These are phyloP conservation scores for Alternaria longipes DNA, from an alignment of 2,329 filamentous ascomycete genomes.

Conservation along the genomic window DNA sequence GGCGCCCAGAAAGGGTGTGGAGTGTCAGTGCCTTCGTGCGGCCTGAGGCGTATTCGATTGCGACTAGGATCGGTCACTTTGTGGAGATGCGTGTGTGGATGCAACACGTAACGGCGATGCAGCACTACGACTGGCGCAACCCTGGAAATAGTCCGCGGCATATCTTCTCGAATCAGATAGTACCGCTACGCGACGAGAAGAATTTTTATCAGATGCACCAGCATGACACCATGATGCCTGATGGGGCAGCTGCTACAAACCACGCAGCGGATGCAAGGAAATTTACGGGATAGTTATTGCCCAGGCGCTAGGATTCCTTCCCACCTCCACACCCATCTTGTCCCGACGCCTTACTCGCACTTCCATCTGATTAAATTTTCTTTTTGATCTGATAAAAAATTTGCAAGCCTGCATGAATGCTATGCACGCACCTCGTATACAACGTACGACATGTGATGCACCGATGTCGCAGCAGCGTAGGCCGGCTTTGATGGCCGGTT, in stretches of 20 bases:
- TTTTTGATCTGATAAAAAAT: constrained; percentile 33
- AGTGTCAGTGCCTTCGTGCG: not conserved
- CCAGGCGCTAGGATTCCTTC: constrained; percentile 13
- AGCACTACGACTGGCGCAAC: constrained; percentile 3
- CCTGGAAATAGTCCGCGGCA: not conserved
- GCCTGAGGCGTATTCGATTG: not conserved
- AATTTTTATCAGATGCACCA: constrained; percentile 17
- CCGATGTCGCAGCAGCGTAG: constrained; percentile 25
- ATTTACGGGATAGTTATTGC: constrained; percentile 11
- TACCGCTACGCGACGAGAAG: constrained; percentile 6
- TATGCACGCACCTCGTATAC: not conserved
- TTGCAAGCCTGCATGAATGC: constrained; percentile 14
- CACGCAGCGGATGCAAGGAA: constrained; percentile 24
- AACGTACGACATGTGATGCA: constrained; percentile 10
- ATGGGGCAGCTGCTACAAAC: constrained; percentile 8
- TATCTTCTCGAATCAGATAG: constrained; percentile 6
- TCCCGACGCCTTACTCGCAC: not conserved
- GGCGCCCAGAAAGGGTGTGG: not conserved
- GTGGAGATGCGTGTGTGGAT: constrained; percentile 16
- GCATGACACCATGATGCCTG: constrained; percentile 12
- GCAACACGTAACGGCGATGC: constrained; percentile 30
- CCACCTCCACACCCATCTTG: constrained; percentile 6
- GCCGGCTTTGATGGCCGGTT: not conserved
- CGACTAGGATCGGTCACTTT: constrained; percentile 27
- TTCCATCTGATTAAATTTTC: constrained; percentile 37